These are phyloP conservation scores for Saussurea involucrata DNA, from an alignment of 129 eudicot genomes.

Conservation along the genomic window DNA sequence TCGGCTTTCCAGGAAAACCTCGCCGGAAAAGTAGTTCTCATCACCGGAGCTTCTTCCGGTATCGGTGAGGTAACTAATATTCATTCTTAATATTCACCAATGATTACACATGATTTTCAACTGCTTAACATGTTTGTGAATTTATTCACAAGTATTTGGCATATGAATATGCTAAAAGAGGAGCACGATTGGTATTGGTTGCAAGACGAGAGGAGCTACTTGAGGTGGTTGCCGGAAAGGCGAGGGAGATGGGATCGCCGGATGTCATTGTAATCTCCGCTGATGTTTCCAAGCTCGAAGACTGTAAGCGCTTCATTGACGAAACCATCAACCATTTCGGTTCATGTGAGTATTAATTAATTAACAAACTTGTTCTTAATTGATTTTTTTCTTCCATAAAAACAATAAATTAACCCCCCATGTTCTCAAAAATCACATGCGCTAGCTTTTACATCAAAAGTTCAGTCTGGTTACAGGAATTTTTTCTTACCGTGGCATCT, in stretches of 20 bases:
- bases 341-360: constrained; percentile 24
- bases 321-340: constrained; percentile 44
- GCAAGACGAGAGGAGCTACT: constrained; percentile 44
- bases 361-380: not conserved
- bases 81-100: no score
- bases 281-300: constrained; percentile 45
- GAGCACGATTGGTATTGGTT: constrained; percentile 52
- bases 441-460: no score
- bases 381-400: not conserved
- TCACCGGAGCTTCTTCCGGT: no score
- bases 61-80: no score
- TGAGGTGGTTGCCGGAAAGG: constrained; percentile 39
- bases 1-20: no score
- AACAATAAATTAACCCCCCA: not conserved
- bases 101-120: not conserved
- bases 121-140: not conserved
- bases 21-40: no score
- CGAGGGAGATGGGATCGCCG: constrained; percentile 48
- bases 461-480: no score
- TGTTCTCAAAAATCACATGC: not conserved
- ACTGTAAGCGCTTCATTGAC: constrained; percentile 46
- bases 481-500: no score
- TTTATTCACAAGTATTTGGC: constrained; percentile 18
- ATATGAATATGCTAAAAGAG: constrained; percentile 42
- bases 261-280: constrained; percentile 45